These are phyloP conservation scores for Trypanosoma vivax DNA, from an alignment of 208 protist species.

Conservation along the genomic window DNA sequence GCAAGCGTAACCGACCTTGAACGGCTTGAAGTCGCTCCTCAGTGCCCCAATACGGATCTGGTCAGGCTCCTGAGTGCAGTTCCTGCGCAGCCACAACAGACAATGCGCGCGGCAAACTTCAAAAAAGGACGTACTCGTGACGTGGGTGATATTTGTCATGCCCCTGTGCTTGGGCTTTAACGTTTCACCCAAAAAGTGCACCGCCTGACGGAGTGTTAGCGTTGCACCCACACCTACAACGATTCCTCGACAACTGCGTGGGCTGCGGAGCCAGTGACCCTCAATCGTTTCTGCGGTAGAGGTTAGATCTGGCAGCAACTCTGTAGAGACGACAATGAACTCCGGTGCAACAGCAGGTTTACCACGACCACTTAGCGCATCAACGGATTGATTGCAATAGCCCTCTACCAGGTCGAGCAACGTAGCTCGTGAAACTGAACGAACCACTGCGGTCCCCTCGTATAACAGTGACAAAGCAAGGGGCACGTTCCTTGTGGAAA, in stretches of 20 bases:
- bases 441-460: conserved; percentile 28
- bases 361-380: conserved; percentile 50
- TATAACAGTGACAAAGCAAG: conserved; percentile 55
- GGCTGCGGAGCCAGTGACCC: neutral
- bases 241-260: conserved; percentile 40
- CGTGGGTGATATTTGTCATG: conserved; percentile 32
- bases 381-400: conserved; percentile 60
- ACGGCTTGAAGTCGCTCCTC: conserved; percentile 42
- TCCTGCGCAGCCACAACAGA: conserved; percentile 59
- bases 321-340: conserved; percentile 61
- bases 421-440: conserved; percentile 33
- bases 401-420: conserved; percentile 57
- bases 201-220: conserved; percentile 57
- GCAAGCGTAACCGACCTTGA: conserved; percentile 66
- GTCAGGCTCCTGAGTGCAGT: conserved; percentile 25
- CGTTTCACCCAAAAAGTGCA: conserved; percentile 40
- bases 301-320: conserved; percentile 21
- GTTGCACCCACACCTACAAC: conserved; percentile 51
- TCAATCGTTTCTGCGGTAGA: conserved; percentile 7
- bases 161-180: conserved; percentile 33
- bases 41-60: conserved; percentile 24
- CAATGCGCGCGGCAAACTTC: conserved; percentile 65
- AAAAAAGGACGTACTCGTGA: conserved; percentile 45
- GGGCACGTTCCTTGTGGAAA: conserved; percentile 39
- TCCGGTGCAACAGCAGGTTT: conserved; percentile 50